Evolutionary conservation across 176 grass and related monocot genomes (phyloP), one percentile per base, ranked within the genome.

Genomic region (Typha latifolia): DNA sequence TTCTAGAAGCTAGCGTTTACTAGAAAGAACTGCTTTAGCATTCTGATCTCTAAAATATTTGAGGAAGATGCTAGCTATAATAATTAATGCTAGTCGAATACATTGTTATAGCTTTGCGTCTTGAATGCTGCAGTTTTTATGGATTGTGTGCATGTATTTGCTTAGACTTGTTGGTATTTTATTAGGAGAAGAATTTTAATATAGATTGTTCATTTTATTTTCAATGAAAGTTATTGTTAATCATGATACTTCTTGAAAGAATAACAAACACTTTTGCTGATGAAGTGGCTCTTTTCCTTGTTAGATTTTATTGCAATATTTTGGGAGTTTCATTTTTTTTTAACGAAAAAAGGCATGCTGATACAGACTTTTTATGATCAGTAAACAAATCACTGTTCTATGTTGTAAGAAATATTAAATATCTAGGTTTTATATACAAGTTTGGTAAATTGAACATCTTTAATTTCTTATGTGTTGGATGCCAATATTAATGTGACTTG

Each of bases 401-500:
- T 37, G 3, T 37, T 6, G 4, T 37, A 37, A 37, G 34, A 6
- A 37, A 37, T 37, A 6, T 37, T 6, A 37, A 37, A 37, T 37
- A 0, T 37, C 6, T 37, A 37, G 5, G 6, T 37, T 37, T 37
- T 37, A 37, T 37, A 0, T 37, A 37, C 5, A 4, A 37, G 4
- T 37, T 37, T 3, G 5, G n/a, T 57, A 57, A 57, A 18, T 57
- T 57, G 52, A 57, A 4, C 6, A 57, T 18, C 14, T 53, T 53
- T 18, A 56, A 56, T 56, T 20, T 8, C 7, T 19, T 57, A 21
- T 72, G 72, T 0, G n/a, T 6, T 79, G 48, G 5, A 14, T 78
- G 62, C 14, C 72, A 26, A n/a, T 59, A 50, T 22, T 71, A 24
- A 82, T 75, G 14, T 8, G 2, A 72, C n/a, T 16, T 57, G n/a